Conservation (phyloP, 1,284 basidiomycete species). For the Microbotryum silenes-acaulis region DNA sequence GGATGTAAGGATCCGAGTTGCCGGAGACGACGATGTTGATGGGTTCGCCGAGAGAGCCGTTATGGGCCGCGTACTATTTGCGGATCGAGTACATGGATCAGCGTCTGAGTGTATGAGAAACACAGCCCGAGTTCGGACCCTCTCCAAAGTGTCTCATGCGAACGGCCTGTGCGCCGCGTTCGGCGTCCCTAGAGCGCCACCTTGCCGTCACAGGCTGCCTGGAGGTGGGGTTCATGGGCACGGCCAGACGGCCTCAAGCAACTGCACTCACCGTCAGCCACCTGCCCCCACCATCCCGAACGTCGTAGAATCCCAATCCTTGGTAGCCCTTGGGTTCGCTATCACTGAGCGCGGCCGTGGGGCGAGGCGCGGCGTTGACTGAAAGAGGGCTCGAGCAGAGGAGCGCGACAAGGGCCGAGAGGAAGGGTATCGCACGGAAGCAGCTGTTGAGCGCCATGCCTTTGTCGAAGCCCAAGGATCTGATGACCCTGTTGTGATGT, state of each 20-base stretch:
- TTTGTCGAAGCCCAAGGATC: too few species aligned
- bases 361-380: too few species aligned
- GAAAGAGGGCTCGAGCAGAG: too few species aligned
- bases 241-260: background rate
- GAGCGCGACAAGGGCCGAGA: too few species aligned
- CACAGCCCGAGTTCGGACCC: too few species aligned
- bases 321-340: too few species aligned
- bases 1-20: slow-evolving; percentile 62
- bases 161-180: background rate
- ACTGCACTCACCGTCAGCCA: slow-evolving; percentile 21
- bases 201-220: background rate
- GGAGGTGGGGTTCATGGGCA: background rate
- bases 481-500: too few species aligned
- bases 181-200: background rate
- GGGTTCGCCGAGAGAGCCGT: slow-evolving; percentile 69
- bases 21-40: slow-evolving; percentile 80
- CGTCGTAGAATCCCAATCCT: slow-evolving; percentile 47
- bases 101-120: background rate
- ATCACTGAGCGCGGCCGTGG: too few species aligned
- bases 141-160: background rate
- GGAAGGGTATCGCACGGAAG: too few species aligned
- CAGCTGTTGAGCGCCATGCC: too few species aligned
- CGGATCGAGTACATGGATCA: background rate
- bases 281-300: slow-evolving; percentile 44
- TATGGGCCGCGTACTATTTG: slow-evolving; percentile 12